Base-by-base conservation (phyloP, 2,329 filamentous ascomycete species). In the Colletotrichum gloeosporioides region DNA sequence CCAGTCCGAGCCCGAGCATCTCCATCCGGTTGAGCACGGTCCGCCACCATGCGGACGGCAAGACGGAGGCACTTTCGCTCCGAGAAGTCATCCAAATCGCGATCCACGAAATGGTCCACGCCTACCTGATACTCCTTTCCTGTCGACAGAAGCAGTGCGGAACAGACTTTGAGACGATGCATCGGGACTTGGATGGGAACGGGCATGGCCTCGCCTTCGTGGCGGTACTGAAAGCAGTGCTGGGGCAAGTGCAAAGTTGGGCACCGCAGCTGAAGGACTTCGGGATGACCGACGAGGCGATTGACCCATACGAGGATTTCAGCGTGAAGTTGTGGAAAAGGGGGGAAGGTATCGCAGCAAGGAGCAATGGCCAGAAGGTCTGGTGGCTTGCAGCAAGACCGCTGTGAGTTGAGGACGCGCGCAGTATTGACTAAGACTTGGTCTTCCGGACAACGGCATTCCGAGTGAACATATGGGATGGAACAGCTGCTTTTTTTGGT, bases 31-130 rank as follows among this genome's bases (percentile, higher is more conserved):
- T 76, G 73, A 76, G 70, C 73, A 76, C 73, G 29, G 64, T 64
- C 63, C 73, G 73, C 57, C 57, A 76, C 59, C 70, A 29, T 44
- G 39, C 15, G 29, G 57, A 64, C 44, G 64, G 57, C 57, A 69
- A 22, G 27, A 25, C 29, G 27, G 72, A 67, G 31, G 32, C 18
- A 8, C 29, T 25, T 82, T 85, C 65, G 75, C 80, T 77, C 32
- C 36, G 10, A n/a, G 81, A 82, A 36, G 81, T 86, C 15, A 77
- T 85, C 27, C 78, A 82, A 73, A 74, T 78, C 34, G 78, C 85
- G 2, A 76, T 85, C 2, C 78, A 80, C 27, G 79, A 80, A 8
- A 79, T 82, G 59, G 27, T 80, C 39, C 71, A 78, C 55, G 75
- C 75, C 5, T 78, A 78, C 16, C 63, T 78, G 9, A 16, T 77